Conservation (phyloP, 1,139 yeast genomes). For the Insectozyma bohioensis region DNA sequence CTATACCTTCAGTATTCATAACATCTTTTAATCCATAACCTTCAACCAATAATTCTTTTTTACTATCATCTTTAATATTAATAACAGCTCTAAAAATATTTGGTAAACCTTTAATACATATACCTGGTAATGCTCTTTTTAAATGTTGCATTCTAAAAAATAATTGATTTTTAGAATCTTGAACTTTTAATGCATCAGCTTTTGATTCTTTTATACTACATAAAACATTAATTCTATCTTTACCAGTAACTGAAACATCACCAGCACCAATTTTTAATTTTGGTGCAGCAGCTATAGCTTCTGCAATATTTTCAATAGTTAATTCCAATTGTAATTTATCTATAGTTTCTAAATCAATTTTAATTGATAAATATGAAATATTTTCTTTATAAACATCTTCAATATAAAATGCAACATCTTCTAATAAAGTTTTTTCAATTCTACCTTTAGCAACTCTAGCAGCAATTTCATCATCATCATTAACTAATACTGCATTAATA, state of each 20-base stretch:
- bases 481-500: slow-evolving; percentile 90
- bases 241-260: slow-evolving; percentile 71
- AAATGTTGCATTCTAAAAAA: slow-evolving; percentile 89
- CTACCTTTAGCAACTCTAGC: slow-evolving; percentile 99
- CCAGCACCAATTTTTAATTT: slow-evolving; percentile 78
- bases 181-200: slow-evolving; percentile 33
- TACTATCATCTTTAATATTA: slow-evolving; percentile 83
- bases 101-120: slow-evolving; percentile 91
- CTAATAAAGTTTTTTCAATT: slow-evolving; percentile 85
- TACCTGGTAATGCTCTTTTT: slow-evolving; percentile 79
- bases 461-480: slow-evolving; percentile 93
- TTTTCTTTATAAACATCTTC: slow-evolving; percentile 91
- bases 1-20: slow-evolving; percentile 96
- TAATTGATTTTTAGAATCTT: slow-evolving; percentile 47
- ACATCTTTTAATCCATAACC: slow-evolving; percentile 96
- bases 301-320: slow-evolving; percentile 80
- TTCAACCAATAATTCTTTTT: slow-evolving; percentile 90
- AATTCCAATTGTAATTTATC: slow-evolving; percentile 89
- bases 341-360: slow-evolving; percentile 80
- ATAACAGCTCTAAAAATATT: slow-evolving; percentile 95
- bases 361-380: slow-evolving; percentile 76
- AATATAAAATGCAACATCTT: slow-evolving; percentile 83
- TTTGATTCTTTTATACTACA: slow-evolving; percentile 59
- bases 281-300: slow-evolving; percentile 81
- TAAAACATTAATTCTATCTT: slow-evolving; percentile 71